Evolutionary conservation across 306 rosid species (phyloP), one percentile per base, ranked within the genome.

Genomic region (Lagenaria siceraria): DNA sequence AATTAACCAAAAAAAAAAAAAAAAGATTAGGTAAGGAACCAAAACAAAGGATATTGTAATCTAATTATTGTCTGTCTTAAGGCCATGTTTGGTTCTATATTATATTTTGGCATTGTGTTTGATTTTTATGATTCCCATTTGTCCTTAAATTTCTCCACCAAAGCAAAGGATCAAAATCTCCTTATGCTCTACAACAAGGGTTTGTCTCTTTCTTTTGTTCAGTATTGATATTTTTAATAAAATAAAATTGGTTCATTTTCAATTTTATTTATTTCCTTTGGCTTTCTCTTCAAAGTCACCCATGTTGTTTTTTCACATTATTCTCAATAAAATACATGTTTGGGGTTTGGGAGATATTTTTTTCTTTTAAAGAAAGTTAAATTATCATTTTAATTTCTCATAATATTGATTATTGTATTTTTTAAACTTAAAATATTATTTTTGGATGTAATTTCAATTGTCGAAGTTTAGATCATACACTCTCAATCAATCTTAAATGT

Each of bases 41-140:
- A 69, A 69, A 69, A 55, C 75, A 69, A 46, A 70, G 75, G 75
- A 70, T 46, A 70, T 46, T 71, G 22, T 48, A 48, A 27, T 71
- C 22, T 48, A 71, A 25, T 71, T 48, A 71, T 25, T 71, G n/a
- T 69, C 75, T 69, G 31, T 43, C 12, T 69, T 69, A 69, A 22
- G 75, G 55, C n/a, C 36, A 46, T 43, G 33, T 68, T n/a, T 68
- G 31, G 33, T 38, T 21, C 2, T 6, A 5, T 68, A 40, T 38
- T 65, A n/a, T 10, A n/a, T n/a, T 10, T 43, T 42, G 35, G n/a
- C 19, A 43, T 29, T 43, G 36, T 69, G 27, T 43, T 66, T 66
- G 74, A 42, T 42, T 68, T 66, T 21, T 40, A 11, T 38, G 74
- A 68, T 68, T 68, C 74, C 33, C 4, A 21, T 69, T 40, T 69